A percentile compares a stretch with the other conserved stretches of the same genome.
These are phyloP conservation scores for Fusarium cyanostomum DNA, from an alignment of 2,329 filamentous ascomycete genomes.

Conservation along the genomic window DNA sequence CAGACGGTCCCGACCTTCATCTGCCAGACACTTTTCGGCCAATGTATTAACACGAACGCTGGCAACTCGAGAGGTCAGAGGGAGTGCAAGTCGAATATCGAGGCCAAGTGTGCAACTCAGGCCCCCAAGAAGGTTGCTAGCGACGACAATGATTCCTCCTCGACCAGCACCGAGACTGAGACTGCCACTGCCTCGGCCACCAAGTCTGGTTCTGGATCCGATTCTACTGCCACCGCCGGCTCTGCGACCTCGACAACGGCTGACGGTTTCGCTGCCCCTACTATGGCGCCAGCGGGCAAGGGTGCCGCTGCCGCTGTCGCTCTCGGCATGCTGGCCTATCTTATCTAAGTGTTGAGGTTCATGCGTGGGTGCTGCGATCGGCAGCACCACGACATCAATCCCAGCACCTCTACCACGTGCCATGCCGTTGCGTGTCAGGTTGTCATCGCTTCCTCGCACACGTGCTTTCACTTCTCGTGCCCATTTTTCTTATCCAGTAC, in stretches of 20 bases:
- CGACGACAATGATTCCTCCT: constrained; percentile 30
- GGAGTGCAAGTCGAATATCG: constrained; percentile 59
- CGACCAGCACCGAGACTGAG: constrained; percentile 42
- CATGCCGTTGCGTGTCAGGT: constrained; percentile 19
- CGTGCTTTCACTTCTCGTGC: constrained; percentile 46
- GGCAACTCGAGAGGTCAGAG: constrained; percentile 55
- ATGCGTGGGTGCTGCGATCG: constrained; percentile 21
- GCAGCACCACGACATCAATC: constrained; percentile 33
- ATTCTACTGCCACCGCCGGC: constrained; percentile 29
- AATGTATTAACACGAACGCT: constrained; percentile 58
- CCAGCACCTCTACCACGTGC: constrained; percentile 30
- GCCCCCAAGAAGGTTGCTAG: constrained; percentile 47
- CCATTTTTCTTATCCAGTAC: constrained; percentile 47
- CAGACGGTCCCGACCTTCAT: constrained; percentile 64
- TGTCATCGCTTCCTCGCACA: constrained; percentile 11
- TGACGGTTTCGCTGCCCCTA: constrained; percentile 50
- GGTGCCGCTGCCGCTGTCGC: constrained; percentile 59
- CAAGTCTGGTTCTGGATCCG: constrained; percentile 18
- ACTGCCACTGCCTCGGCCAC: constrained; percentile 36
- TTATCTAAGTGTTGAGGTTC: constrained; percentile 53
- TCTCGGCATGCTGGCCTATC: constrained; percentile 61
- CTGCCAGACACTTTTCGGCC: constrained; percentile 58
- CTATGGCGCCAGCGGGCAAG: constrained; percentile 55
- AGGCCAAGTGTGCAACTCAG: constrained; percentile 56
- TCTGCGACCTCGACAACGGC: constrained; percentile 49